These are phyloP conservation scores for Funneliformis mosseae DNA, from an alignment of 192 early-diverging fungal genomes.

Conservation along the genomic window DNA sequence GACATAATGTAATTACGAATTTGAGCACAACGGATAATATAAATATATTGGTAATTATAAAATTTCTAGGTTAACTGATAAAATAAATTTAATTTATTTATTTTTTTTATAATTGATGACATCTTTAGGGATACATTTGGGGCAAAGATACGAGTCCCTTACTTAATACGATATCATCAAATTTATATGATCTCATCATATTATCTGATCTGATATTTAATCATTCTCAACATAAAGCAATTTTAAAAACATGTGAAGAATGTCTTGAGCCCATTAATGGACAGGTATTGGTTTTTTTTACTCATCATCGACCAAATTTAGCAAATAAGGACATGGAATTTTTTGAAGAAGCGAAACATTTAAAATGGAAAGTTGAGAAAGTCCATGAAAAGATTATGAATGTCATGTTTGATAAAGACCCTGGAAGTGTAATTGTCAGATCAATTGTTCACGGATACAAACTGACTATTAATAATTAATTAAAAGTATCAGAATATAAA, in stretches of 20 bases:
- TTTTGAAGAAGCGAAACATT: slow-evolving; percentile 69
- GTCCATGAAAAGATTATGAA: slow-evolving; percentile 68
- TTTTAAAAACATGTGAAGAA: slow-evolving; percentile 70
- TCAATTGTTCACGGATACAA: slow-evolving; percentile 81
- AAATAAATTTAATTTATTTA: too few species aligned
- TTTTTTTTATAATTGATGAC: slow-evolving; percentile 30
- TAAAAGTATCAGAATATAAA: too few species aligned
- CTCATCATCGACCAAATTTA: slow-evolving; percentile 82
- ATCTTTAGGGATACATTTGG: slow-evolving; percentile 71
- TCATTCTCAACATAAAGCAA: slow-evolving; percentile 79
- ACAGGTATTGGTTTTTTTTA: slow-evolving; percentile 76
- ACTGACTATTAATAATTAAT: slow-evolving; percentile 34
- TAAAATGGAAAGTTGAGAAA: slow-evolving; percentile 64
- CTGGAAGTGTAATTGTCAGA: slow-evolving; percentile 74
- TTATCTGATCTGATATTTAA: slow-evolving; percentile 87
- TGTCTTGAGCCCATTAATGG: slow-evolving; percentile 62
- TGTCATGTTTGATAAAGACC: slow-evolving; percentile 89
- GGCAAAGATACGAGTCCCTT: slow-evolving; percentile 55
- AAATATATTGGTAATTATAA: slow-evolving; percentile 11
- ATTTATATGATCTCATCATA: slow-evolving; percentile 77
- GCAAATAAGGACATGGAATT: slow-evolving; percentile 80
- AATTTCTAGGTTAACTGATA: too few species aligned
- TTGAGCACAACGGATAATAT: slow-evolving; percentile 17
- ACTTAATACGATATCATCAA: slow-evolving; percentile 39
- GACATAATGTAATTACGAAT: slow-evolving; percentile 64